Base-by-base conservation (phyloP, 2,329 filamentous ascomycete species). In the Paramyrothecium sp. region DNA sequence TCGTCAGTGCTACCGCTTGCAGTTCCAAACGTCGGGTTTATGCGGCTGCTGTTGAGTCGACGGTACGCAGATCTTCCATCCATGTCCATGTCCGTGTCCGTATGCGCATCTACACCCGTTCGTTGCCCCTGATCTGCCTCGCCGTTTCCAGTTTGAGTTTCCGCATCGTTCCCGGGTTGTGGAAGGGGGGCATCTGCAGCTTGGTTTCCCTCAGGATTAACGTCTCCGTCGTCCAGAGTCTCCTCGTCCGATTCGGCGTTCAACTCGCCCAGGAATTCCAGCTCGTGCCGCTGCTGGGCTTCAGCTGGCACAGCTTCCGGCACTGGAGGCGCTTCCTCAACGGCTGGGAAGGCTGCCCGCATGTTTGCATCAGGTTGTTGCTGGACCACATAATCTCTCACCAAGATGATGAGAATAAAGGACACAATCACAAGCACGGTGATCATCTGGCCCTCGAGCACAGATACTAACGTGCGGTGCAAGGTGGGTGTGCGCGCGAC, bases 361-460 rank as follows among this genome's bases (percentile, higher is more conserved):
- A 95, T 88, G 66, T 96, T 96, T 64, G 95, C 89, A 62, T 93
- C 89, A 5, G 94, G 95, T 69, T 99, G 95, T 71, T 99, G 95
- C 71, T 99, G 95, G 11, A 99, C 92, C 53, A 99, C 95, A 83
- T 97, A 99, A 75, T 99, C 95, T 51, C 96, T 82, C 51, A 99
- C 97, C 3, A 99, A 77, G 64, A 99, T 99, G 47, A 99, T 88
- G n/a, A 99, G 78, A 58, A 99, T 97, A 73, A 98, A 99, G 57
- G 89, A 92, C 49, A 97, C 83, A 8, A 99, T 94, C 53, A 98
- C 91, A 12, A 96, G 77, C 7, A 97, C 78, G 1, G 94, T 99
- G 64, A 99, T 97, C 51, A 98, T 85, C 69, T 97, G 93, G 3
- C 95, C 95, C 75, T 99, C 95, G 3, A 97, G 78, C 1, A 94